phyloP scores from a whole-genome alignment of 2,329 filamentous ascomycete species.

The Colletotrichum sp. region DNA sequence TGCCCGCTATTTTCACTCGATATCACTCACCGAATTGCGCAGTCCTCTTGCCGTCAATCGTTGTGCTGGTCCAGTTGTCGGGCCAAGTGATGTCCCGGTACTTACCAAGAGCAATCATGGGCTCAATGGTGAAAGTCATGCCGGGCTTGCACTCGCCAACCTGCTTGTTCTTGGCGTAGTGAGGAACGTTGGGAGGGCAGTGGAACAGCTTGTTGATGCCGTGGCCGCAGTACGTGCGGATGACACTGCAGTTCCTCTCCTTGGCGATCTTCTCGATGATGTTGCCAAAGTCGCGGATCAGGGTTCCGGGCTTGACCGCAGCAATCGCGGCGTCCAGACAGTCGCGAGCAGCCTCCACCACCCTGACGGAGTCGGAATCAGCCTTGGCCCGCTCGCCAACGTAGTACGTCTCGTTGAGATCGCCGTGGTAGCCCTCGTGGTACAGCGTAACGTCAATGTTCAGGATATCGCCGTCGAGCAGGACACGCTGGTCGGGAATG shows the following conservation, averaged over 20 bases:
- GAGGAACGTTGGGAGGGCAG: constrained; percentile 89
- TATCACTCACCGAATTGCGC: constrained; percentile 82
- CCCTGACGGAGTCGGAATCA: constrained; percentile 85
- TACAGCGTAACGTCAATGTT: constrained; percentile 97
- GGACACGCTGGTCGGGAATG: constrained; percentile 87
- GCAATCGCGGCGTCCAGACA: constrained; percentile 91
- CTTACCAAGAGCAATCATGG: constrained; percentile 94
- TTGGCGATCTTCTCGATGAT: constrained; percentile 97
- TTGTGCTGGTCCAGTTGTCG: constrained; percentile 98
- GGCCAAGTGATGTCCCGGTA: constrained; percentile 96
- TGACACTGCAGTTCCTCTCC: constrained; percentile 82
- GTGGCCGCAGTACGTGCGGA: constrained; percentile 95
- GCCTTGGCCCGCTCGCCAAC: constrained; percentile 86
- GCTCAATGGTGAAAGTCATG: constrained; percentile 99
- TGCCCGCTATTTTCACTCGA: constrained; percentile 35
- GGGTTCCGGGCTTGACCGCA: constrained; percentile 88
- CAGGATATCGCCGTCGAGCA: constrained; percentile 92
- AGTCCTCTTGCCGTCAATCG: constrained; percentile 84
- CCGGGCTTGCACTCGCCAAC: constrained; percentile 92
- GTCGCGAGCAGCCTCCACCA: constrained; percentile 89
- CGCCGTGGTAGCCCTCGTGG: constrained; percentile 93
- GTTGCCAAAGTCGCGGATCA: constrained; percentile 93
- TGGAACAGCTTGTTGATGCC: constrained; percentile 96
- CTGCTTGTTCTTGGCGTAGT: constrained; percentile 98
- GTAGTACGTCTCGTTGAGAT: constrained; percentile 99